Percentiles rank a stretch among this genome's conserved stretches.
Conservation (phyloP, 768 basidiomycete species). For the Amanita inopinata region DNA sequence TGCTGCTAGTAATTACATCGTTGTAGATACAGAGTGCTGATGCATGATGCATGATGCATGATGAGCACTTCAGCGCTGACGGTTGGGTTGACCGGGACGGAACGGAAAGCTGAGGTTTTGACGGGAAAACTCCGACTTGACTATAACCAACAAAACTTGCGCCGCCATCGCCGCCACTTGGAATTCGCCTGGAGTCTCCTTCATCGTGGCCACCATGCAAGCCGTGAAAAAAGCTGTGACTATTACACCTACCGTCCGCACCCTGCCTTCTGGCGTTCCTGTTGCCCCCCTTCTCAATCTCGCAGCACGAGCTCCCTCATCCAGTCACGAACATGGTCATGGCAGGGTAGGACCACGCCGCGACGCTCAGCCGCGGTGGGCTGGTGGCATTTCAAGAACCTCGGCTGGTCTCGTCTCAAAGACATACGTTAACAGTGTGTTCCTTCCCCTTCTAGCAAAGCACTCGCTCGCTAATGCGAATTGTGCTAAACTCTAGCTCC, state of each 20-base stretch:
- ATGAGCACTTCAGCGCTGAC: constrained; percentile 39
- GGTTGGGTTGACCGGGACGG: constrained; percentile 22
- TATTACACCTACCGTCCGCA: constrained; percentile 72
- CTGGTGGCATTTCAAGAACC: constrained; percentile 43
- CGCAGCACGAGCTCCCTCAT: constrained; percentile 50
- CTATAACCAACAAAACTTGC: constrained; percentile 11
- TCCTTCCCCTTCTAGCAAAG: constrained; percentile 6
- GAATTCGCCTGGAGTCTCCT: too few species aligned
- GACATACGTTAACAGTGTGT: constrained; percentile 54
- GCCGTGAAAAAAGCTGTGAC: constrained; percentile 77
- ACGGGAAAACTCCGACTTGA: constrained; percentile 25
- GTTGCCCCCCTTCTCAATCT: constrained; percentile 67
- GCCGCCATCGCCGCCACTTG: too few species aligned
- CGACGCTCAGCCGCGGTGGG: constrained; percentile 56
- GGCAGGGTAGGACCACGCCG: constrained; percentile 43
- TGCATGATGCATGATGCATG: too few species aligned
- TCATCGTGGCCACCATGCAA: constrained; percentile 57
- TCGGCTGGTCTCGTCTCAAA: constrained; percentile 52
- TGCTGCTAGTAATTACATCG: too few species aligned
- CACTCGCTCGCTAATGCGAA: constrained; percentile 8
- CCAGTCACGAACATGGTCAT: constrained; percentile 53
- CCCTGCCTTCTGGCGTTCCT: constrained; percentile 75
- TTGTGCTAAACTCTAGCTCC: constrained; percentile 32
- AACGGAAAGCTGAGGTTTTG: constrained; percentile 29
- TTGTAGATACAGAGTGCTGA: too few species aligned